Evolutionary conservation across 495 filamentous ascomycete genomes (phyloP).

Genomic region (Amphirosellinia nigrospora): DNA sequence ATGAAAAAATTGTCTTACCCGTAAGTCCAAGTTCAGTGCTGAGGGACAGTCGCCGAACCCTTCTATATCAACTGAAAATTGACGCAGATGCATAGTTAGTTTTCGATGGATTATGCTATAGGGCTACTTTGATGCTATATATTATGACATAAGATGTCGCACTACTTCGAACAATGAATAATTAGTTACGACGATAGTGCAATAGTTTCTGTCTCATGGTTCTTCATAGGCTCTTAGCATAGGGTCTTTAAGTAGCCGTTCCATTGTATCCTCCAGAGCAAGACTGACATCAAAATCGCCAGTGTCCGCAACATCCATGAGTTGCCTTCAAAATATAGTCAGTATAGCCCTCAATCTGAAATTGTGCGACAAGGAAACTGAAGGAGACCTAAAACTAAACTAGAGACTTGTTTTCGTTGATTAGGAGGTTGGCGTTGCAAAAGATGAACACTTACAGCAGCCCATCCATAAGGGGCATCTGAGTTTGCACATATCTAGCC

Average conservation of each 20-base stretch:
- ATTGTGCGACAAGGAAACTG: not conserved
- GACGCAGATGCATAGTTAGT: not conserved
- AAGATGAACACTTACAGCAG: conserved; percentile 40
- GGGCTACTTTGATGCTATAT: not conserved
- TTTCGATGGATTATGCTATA: not conserved
- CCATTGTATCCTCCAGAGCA: conserved; percentile 37
- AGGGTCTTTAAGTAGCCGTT: conserved; percentile 39
- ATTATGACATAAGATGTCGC: not conserved
- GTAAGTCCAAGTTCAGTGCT: not conserved
- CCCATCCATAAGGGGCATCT: conserved; percentile 49
- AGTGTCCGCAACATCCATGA: conserved; percentile 36
- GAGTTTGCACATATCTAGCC: conserved; percentile 43
- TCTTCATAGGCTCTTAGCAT: conserved; percentile 31
- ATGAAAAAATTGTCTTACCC: not conserved
- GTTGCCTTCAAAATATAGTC: conserved; percentile 13
- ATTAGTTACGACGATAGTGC: not conserved
- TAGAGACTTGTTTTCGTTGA: not conserved
- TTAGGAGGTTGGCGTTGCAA: conserved; percentile 19
- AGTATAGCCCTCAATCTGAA: not conserved
- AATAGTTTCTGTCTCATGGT: not conserved
- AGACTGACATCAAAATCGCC: conserved; percentile 47
- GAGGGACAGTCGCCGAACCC: not conserved
- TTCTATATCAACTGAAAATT: not conserved
- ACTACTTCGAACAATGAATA: not conserved
- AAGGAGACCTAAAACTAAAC: no score